Evolutionary conservation across 768 basidiomycete species (phyloP), one percentile per base, ranked within the genome.

Genomic region (Strobilomyces dryophilus): DNA sequence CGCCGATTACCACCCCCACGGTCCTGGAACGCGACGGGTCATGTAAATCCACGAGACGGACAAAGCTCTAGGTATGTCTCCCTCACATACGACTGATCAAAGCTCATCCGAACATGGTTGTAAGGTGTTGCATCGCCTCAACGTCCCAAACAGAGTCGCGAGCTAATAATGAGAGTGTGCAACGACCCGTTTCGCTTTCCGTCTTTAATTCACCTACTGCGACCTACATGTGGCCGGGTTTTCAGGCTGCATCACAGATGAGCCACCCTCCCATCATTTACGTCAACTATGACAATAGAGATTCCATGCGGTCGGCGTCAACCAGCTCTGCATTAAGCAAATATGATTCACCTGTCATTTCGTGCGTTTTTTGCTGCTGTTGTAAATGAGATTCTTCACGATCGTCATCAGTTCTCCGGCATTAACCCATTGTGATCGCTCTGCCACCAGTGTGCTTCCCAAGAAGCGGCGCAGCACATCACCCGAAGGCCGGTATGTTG

Each of bases 151-250:
- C 61, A 41, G 66, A 65, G 32, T 48, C 54, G 26, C 58, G 56
- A 56, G 47, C 51, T 50, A 51, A 59, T 56, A 56, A 62, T 42
- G 66, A 68, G 37, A 54, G 53, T 57, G 55, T 49, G 24, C 69
- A 67, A 54, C 70, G 62, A 62, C 70, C 68, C 35, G 64, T 71
- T 45, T 68, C 70, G 45, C 65, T 76, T 49, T 73, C 73, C 21
- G 69, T 75, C 47, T 75, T 75, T 64, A 71, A 73, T 60, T 70
- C 73, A 43, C 69, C 74, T 44, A 75, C 71, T 50, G 73, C 77
- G 54, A 73, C 75, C 43, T 80, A 71, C 63, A 68, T 71, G 61
- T 80, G 77, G 78, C 75, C 76, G n/a, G 68, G 62, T 52, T 71
- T 79, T 54, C 67, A 71, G 58, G 67, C 75, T 56, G 73, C 74